phyloP scores from a whole-genome alignment of 1,284 basidiomycete genomes.

The Thecaphora thlaspeos region DNA sequence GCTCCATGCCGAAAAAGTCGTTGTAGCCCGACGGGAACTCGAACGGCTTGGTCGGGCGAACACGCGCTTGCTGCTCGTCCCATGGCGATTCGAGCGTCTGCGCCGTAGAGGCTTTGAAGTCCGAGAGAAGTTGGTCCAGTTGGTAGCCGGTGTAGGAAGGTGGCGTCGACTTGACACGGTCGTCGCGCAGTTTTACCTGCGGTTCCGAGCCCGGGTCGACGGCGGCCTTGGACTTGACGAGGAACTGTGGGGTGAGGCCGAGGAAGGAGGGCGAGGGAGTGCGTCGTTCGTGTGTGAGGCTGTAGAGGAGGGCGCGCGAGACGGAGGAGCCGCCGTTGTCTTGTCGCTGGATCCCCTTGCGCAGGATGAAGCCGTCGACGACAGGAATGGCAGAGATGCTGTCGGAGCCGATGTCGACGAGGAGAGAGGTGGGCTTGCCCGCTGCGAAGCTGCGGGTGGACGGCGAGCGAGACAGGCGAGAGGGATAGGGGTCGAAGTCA shows the following conservation, averaged over 20 bases:
- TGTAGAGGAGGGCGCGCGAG: conserved; percentile 34
- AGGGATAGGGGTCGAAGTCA: no score
- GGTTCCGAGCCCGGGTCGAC: conserved; percentile 70
- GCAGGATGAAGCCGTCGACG: conserved; percentile 93
- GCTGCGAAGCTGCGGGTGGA: no score
- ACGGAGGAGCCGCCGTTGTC: conserved; percentile 46
- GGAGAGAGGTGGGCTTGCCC: conserved; percentile 90
- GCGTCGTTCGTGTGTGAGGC: conserved; percentile 33
- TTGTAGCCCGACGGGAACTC: conserved; percentile 97
- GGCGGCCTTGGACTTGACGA: conserved; percentile 73
- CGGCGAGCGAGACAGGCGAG: no score
- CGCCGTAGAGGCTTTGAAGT: conserved; percentile 85
- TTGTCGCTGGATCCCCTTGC: conserved; percentile 70
- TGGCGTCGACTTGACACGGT: conserved; percentile 41
- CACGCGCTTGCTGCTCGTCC: conserved; percentile 70
- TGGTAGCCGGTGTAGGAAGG: no score
- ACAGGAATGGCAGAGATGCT: conserved; percentile 89
- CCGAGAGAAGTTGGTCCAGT: conserved; percentile 49
- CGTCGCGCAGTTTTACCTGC: conserved; percentile 56
- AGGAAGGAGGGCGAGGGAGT: conserved; percentile 8
- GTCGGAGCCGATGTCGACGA: conserved; percentile 88
- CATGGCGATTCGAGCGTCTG: conserved; percentile 81
- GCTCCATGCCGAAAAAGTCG: conserved; percentile 77
- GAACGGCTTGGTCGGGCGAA: conserved; percentile 65
- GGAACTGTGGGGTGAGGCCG: conserved; percentile 66